Base-by-base conservation (phyloP, 306 rosid species). In the Dryas alaskensis region DNA sequence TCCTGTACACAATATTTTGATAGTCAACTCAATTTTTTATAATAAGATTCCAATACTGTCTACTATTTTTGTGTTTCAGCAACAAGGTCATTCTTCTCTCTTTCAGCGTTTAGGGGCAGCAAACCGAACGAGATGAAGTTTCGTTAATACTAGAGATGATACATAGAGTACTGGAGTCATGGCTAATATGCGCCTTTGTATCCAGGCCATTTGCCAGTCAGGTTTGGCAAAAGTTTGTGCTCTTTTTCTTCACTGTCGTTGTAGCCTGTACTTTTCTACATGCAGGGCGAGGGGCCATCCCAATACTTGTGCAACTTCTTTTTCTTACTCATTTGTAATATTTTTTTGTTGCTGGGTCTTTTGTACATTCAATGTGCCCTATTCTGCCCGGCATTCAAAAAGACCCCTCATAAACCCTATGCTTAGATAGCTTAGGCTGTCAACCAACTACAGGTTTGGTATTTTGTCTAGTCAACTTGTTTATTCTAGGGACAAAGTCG, bases 11-110 rank as follows among this genome's bases (percentile, higher is more conserved):
- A 17, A 4, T 53, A 31, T 40, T 10, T 10, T 10, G 7, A 40
- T 8, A 11, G n/a, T 60, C 70, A n/a, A 9, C 49, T 11, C 44
- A 7, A 51, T 2, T 44, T 62, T 6, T 31, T 39, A 6, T 2
- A 44, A 48, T 58, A 58, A 72, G 67, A 58, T 72, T 72, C 67
- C 67, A 46, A 72, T 60, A 46, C 47, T 2, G 13, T 60, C 19
- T 51, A 25, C 11, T 49, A 9, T 79, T 68, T 82, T 73, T 79
- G 67, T 83, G 83, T 89, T 82, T 74, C 92, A 89, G 98, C 84
- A 57, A 77, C 95, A 76, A 91, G 96, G 81, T 91, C 98, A 79
- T 94, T 94, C 95, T 94, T 94, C 85, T 94, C 98, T 69, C 97
- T 94, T 84, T 92, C 98, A 46, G 98, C 98, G 6, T 94, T 94